These are phyloP conservation scores for Aspergillus spinulosporus DNA, from an alignment of 2,329 filamentous ascomycete species.

Conservation along the genomic window DNA sequence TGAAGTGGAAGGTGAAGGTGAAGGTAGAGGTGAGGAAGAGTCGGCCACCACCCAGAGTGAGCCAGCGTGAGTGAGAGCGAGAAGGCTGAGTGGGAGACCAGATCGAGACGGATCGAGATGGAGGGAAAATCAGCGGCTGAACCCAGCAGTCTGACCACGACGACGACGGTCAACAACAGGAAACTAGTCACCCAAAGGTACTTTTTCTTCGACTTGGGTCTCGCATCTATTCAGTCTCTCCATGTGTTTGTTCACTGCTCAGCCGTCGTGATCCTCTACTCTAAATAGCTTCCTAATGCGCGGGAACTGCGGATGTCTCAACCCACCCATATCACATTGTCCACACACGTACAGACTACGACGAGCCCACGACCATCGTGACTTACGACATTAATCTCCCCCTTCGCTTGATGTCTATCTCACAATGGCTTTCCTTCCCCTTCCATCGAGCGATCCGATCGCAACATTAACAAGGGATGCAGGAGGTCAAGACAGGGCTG, in stretches of 20 bases:
- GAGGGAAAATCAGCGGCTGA: slow-evolving; percentile 10
- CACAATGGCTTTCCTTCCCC: neutral
- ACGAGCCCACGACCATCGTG: neutral
- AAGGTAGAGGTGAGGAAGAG: slow-evolving; percentile 1
- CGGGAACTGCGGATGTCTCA: slow-evolving; percentile 6
- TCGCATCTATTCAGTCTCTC: neutral
- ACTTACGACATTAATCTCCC: neutral
- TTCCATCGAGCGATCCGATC: neutral
- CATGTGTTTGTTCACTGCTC: neutral
- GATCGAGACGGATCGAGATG: slow-evolving; percentile 11
- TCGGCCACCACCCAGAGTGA: neutral
- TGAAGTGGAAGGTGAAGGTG: neutral
- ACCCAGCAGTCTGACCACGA: slow-evolving; percentile 12
- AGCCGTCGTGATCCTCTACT: too few relatives aligned
- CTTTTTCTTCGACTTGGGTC: neutral
- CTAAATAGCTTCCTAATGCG: neutral
- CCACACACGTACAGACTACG: neutral
- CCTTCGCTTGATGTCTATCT: neutral
- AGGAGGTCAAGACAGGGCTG: slow-evolving; percentile 6
- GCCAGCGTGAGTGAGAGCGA: slow-evolving; percentile 14
- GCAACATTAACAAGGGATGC: neutral
- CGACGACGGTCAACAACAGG: neutral
- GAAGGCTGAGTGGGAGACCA: slow-evolving; percentile 17
- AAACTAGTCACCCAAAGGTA: neutral
- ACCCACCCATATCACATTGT: neutral